Conservation (phyloP, 306 rosid species). For the Luffa aegyptiaca region DNA sequence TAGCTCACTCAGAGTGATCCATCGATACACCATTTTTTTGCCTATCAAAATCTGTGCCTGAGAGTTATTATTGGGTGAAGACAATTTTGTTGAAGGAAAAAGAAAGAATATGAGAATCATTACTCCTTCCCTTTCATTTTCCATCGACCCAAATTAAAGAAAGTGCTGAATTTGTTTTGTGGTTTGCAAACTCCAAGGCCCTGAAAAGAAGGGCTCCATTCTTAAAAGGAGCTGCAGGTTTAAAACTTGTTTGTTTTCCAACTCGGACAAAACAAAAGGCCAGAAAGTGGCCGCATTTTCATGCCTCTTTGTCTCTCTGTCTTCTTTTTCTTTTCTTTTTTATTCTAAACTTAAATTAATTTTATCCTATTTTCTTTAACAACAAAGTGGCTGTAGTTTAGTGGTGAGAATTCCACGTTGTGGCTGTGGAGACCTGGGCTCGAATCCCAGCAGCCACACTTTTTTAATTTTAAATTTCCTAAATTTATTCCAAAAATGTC, state of each 20-base stretch:
- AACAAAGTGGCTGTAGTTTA: slow-evolving; percentile 10
- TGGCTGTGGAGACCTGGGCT: slow-evolving; percentile 19
- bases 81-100: neutral
- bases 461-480: no score
- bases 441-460: neutral
- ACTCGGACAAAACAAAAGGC: neutral
- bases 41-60: neutral
- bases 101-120: neutral
- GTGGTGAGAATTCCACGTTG: slow-evolving; percentile 16
- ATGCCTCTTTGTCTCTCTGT: neutral
- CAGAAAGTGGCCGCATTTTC: slow-evolving; percentile 8
- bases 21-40: neutral
- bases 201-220: slow-evolving; percentile 1
- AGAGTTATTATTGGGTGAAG: neutral
- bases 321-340: neutral
- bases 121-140: neutral
- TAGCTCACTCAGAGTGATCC: neutral
- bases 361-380: neutral
- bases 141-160: no score
- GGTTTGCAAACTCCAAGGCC: neutral
- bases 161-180: neutral
- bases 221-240: neutral
- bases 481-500: no score
- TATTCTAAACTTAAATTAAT: no score
- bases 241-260: neutral